phyloP scores from a whole-genome alignment of 2,329 filamentous ascomycete genomes.

The Xylaria polymorpha region DNA sequence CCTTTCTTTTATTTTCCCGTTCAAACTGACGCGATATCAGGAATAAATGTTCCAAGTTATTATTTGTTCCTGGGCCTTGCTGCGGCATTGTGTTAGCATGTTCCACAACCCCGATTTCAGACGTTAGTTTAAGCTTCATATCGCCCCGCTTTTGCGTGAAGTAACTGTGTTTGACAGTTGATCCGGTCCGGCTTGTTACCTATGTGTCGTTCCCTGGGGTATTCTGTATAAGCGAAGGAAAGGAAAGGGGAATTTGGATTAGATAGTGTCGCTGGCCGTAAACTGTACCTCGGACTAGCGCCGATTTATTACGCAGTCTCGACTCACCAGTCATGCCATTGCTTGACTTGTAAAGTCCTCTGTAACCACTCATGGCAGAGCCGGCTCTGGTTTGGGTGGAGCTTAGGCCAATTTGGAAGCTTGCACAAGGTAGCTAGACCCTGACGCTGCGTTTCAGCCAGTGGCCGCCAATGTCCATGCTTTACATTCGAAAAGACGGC shows the following conservation, averaged over 20 bases:
- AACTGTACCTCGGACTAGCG: slow-evolving; percentile 13
- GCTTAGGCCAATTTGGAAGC: slow-evolving; percentile 6
- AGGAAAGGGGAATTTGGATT: not conserved
- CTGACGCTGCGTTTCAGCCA: slow-evolving; percentile 29
- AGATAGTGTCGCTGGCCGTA: not conserved
- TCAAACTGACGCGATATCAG: not conserved
- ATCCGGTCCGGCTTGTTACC: slow-evolving; percentile 3
- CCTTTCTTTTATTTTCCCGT: too few relatives aligned
- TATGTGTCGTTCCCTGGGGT: not conserved
- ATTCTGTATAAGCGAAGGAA: slow-evolving; percentile 3
- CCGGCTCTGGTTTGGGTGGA: slow-evolving; percentile 1
- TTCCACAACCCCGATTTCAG: not conserved
- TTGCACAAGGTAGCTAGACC: slow-evolving; percentile 11
- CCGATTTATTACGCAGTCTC: slow-evolving; percentile 13
- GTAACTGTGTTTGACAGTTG: not conserved
- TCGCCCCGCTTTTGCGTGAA: slow-evolving; percentile 7
- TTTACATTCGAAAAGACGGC: slow-evolving; percentile 14
- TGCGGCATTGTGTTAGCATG: not conserved
- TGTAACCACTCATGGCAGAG: slow-evolving; percentile 6
- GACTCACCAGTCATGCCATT: slow-evolving; percentile 14
- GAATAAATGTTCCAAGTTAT: slow-evolving; percentile 1
- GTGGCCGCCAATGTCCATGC: slow-evolving; percentile 16
- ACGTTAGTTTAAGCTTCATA: slow-evolving; percentile 13
- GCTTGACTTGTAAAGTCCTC: slow-evolving; percentile 15
- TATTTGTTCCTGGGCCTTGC: not conserved